phyloP scores from a whole-genome alignment of 306 rosid species.

The Potentilla sterilis region DNA sequence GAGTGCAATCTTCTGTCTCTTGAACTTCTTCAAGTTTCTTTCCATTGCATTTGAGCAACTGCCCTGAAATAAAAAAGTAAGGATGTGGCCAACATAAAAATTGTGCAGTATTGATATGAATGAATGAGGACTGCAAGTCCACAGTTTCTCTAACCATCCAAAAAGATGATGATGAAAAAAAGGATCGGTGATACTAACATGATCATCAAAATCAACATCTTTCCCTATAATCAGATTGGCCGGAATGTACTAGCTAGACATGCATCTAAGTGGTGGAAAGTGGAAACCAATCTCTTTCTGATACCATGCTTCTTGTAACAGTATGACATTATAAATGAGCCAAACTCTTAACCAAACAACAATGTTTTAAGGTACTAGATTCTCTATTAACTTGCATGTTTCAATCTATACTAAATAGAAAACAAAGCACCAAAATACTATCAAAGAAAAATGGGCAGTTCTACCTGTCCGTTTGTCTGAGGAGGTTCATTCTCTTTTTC shows the following conservation, averaged over 20 bases:
- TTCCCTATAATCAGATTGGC: not conserved
- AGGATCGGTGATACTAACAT: not conserved
- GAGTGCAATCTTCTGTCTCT: constrained; percentile 46
- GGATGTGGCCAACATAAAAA: not conserved
- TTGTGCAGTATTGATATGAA: not conserved
- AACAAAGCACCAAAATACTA: not conserved
- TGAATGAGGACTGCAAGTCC: not conserved
- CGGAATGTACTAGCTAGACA: not conserved
- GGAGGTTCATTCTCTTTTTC: constrained; percentile 41
- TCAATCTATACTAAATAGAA: not conserved
- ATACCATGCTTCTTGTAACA: not conserved
- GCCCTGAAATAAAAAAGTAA: constrained; percentile 36
- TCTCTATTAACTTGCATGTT: not conserved
- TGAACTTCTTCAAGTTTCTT: constrained; percentile 48
- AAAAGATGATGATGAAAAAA: constrained; percentile 4
- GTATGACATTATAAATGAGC: not conserved
- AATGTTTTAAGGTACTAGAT: not conserved
- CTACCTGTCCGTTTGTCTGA: constrained; percentile 38
- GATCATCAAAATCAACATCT: not conserved
- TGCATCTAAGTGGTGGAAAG: not conserved
- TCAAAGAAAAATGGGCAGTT: constrained; percentile 12
- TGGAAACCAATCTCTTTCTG: not conserved
- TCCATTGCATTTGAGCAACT: constrained; percentile 33
- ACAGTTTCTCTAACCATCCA: not conserved
- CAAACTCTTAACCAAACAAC: not conserved